Evolutionary conservation across 192 early-diverging fungal genomes (phyloP), one percentile per base, ranked within the genome.

Genomic region (Radiomyces spectabilis): DNA sequence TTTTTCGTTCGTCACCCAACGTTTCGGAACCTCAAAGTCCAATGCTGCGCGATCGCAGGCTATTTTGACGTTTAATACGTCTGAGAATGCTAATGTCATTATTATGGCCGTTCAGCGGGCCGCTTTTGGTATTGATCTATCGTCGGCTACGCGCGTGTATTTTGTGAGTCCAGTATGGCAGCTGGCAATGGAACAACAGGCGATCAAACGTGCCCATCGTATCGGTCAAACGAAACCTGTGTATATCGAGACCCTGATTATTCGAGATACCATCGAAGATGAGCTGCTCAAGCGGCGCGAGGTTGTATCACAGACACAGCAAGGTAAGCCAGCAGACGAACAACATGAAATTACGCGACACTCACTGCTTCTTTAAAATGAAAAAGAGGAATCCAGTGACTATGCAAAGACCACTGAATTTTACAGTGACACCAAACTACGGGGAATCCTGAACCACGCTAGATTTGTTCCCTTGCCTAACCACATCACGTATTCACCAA

Each of bases 131-230:
- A 88, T 91, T 30, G 86, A 91, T 45, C 75, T 89, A 5, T 88
- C 84, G 0, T 75, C 80, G 3, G 87, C 87, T 2, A 80, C 84
- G 4, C 75, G 85, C 0, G 80, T 86, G 12, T 86, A 79, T 63
- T 86, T 86, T 50, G 63, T 83, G 8, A 85, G 82, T 10, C 86
- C 86, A 0, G 82, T 90, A 15, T 87, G 84, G 86, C 69, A 84
- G 51, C 60, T 76, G 1, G 86, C 79, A 0, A 80, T 78, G 46
- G 84, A 86, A 61, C 75, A 81, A 21, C 91, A 93, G 51, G 91
- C 91, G 0, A 85, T 93, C 59, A 91, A 89, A 61, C 81, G 91
- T 3, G 91, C 91, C 0, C 89, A 91, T 51, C 70, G 91, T 26
- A 78, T 93, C 18, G 91, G 91, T 5, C 86, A 86, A 57, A 74